A percentile compares a stretch with the other conserved stretches of the same genome.
Evolutionary conservation across 1,139 yeast genomes (phyloP).

Genomic region (Debaryomycetaceae sp.): DNA sequence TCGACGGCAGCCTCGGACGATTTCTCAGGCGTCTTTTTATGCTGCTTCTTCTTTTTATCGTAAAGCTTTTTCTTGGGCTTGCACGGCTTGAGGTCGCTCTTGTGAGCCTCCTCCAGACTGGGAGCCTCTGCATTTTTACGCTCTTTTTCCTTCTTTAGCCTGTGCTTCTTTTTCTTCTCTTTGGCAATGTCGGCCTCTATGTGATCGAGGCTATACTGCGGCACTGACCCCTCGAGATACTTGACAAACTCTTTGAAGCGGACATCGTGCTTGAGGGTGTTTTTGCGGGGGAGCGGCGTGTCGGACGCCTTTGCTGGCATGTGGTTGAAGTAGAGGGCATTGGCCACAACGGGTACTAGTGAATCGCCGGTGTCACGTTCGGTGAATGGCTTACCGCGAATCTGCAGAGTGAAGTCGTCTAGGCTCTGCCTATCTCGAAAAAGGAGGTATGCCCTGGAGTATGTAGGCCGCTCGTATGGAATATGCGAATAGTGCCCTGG

Average conservation of each 20-base stretch:
- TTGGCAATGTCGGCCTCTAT: neutral
- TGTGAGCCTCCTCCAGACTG: neutral
- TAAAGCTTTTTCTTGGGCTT: slow-evolving; percentile 1
- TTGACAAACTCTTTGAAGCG: slow-evolving; percentile 4
- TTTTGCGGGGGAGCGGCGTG: slow-evolving; percentile 1
- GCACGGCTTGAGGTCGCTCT: neutral
- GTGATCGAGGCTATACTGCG: slow-evolving; percentile 3
- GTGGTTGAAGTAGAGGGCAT: slow-evolving; percentile 18
- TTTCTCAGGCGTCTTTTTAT: neutral
- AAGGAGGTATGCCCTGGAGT: slow-evolving; percentile 27
- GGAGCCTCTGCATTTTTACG: slow-evolving; percentile 2
- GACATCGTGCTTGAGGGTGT: slow-evolving; percentile 3
- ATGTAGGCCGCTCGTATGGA: slow-evolving; percentile 23
- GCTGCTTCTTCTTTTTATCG: slow-evolving; percentile 1
- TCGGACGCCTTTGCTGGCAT: slow-evolving; percentile 15
- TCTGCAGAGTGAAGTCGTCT: slow-evolving; percentile 13
- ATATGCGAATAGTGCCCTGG: slow-evolving; percentile 16
- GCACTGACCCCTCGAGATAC: slow-evolving; percentile 4
- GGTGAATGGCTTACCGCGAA: slow-evolving; percentile 19
- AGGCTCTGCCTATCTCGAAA: slow-evolving; percentile 15
- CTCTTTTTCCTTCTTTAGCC: slow-evolving; percentile 4
- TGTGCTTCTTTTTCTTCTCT: slow-evolving; percentile 4
- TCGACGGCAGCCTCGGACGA: neutral
- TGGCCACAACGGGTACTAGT: slow-evolving; percentile 22
- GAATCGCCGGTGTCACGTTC: slow-evolving; percentile 19